Evolutionary conservation across 306 rosid genomes (phyloP).

Genomic region (Canavalia ensiformis): DNA sequence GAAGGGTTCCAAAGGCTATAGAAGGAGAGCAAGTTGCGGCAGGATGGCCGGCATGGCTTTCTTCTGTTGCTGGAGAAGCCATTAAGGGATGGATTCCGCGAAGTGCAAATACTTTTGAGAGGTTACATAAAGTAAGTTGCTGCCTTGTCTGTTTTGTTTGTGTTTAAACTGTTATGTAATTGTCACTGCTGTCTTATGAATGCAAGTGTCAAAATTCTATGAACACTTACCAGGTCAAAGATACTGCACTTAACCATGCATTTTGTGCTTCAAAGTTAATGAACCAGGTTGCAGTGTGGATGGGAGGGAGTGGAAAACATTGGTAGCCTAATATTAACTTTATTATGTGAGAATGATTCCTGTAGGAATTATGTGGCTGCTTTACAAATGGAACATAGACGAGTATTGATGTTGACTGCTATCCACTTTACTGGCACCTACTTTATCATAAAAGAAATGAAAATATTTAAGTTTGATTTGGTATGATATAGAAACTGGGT

Average conservation of each 20-base stretch:
- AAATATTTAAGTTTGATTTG: constrained; percentile 31
- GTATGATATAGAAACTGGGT: constrained; percentile 10
- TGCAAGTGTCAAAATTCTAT: not conserved
- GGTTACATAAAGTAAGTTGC: constrained; percentile 77
- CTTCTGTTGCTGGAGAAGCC: constrained; percentile 90
- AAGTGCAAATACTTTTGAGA: constrained; percentile 85
- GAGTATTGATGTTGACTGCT: constrained; percentile 16
- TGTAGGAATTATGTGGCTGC: constrained; percentile 1
- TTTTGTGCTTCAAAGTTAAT: not conserved
- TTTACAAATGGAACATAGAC: constrained; percentile 14
- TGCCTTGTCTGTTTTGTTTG: constrained; percentile 32
- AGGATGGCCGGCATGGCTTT: constrained; percentile 98
- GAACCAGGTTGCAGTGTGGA: constrained; percentile 2
- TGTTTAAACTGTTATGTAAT: constrained; percentile 12
- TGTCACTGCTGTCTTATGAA: constrained; percentile 11
- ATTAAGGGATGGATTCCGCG: constrained; percentile 92
- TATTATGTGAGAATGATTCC: constrained; percentile 8
- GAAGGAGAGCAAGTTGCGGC: constrained; percentile 90
- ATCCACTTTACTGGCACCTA: not conserved
- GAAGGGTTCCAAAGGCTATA: constrained; percentile 73
- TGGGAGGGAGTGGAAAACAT: constrained; percentile 17
- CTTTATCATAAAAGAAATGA: constrained; percentile 29
- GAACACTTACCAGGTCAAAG: constrained; percentile 16
- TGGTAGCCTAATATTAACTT: constrained; percentile 15
- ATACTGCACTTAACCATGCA: not conserved